Percentiles rank a stretch among this genome's conserved stretches.
phyloP scores from a whole-genome alignment of 306 rosid species.

The Sicyos edulis region DNA sequence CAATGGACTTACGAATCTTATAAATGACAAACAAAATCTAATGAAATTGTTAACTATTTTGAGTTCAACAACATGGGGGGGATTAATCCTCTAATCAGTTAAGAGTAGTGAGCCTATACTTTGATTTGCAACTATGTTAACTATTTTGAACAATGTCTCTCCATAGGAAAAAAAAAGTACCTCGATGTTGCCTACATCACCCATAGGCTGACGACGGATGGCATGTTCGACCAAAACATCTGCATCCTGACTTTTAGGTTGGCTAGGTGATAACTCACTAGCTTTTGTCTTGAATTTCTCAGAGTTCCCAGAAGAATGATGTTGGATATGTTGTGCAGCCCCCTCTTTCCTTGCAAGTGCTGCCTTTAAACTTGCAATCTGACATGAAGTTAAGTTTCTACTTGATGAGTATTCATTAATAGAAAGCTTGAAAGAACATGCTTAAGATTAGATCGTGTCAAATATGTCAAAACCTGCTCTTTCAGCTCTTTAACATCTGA shows the following conservation, averaged over 20 bases:
- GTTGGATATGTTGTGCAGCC: conserved; percentile 34
- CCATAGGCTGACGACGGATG: conserved; percentile 46
- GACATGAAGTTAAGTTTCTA: conserved; percentile 11
- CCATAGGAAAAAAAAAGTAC: conserved; percentile 26
- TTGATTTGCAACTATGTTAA: neutral
- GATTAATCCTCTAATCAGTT: too few species aligned
- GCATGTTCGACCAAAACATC: conserved; percentile 35
- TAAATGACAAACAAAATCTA: neutral
- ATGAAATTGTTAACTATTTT: neutral
- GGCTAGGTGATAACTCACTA: conserved; percentile 52
- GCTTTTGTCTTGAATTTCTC: conserved; percentile 46
- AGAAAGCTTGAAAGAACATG: conserved; percentile 8
- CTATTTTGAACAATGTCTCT: neutral
- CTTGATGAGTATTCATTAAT: neutral
- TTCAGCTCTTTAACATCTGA: conserved; percentile 82
- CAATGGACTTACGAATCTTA: neutral
- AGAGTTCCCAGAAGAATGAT: conserved; percentile 48
- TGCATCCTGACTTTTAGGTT: conserved; percentile 31
- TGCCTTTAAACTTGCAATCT: conserved; percentile 74
- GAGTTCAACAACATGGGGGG: neutral
- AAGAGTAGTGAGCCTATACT: neutral
- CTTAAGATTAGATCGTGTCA: neutral
- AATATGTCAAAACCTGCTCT: conserved; percentile 58
- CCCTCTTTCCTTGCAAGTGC: conserved; percentile 69
- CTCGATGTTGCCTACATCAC: conserved; percentile 51